Evolutionary conservation across 1,284 basidiomycete genomes (phyloP).

Genomic region (Trametes hirsuta): DNA sequence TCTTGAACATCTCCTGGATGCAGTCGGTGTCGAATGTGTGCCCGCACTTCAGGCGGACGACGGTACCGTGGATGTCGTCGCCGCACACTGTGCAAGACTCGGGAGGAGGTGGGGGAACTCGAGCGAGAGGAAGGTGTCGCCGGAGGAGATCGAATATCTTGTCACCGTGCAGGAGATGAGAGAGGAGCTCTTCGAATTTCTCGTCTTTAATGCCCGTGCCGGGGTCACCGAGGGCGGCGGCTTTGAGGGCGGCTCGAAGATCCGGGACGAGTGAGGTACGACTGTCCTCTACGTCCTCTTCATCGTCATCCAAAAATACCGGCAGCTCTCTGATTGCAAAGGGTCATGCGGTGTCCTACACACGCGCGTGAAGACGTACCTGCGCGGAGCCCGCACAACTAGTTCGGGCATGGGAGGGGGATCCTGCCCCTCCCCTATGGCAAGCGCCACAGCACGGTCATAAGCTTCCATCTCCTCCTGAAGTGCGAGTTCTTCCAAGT

Average conservation of each 20-base stretch:
- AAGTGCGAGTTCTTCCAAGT: conserved; percentile 20
- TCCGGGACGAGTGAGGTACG: too few relatives aligned
- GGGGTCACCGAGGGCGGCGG: too few relatives aligned
- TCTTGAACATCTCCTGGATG: conserved; percentile 19
- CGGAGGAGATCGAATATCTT: not conserved
- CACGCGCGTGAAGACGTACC: too few relatives aligned
- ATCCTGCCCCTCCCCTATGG: conserved; percentile 22
- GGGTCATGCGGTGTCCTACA: too few relatives aligned
- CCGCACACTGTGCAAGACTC: conserved; percentile 16
- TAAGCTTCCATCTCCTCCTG: conserved; percentile 25
- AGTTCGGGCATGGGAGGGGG: conserved; percentile 14
- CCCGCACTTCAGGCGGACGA: conserved; percentile 16
- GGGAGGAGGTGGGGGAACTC: not conserved
- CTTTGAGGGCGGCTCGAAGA: too few relatives aligned
- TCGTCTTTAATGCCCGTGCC: too few relatives aligned
- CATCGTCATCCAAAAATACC: not conserved
- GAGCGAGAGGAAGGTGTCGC: not conserved
- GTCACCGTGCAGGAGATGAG: not conserved
- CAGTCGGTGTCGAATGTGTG: conserved; percentile 23
- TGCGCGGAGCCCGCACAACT: too few relatives aligned
- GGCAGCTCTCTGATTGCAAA: too few relatives aligned
- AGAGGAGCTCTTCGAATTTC: not conserved
- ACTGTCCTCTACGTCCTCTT: not conserved
- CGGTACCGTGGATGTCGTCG: conserved; percentile 10
- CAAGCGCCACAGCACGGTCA: conserved; percentile 27